Base-by-base conservation (phyloP, 148 eudicot genomes). In the Cornus suecica region DNA sequence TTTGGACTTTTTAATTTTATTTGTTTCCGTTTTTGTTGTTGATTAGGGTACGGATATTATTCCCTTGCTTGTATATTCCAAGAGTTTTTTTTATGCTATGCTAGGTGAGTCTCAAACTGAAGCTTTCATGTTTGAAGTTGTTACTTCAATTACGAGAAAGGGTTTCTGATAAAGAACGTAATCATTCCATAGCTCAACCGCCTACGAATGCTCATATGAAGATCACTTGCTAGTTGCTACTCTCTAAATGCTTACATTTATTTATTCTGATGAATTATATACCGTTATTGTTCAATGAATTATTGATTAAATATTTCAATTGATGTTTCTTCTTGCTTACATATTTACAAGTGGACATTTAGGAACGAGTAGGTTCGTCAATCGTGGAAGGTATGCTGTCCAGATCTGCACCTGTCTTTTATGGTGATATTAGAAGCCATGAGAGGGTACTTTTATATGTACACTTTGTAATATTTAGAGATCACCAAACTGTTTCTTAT, bases 391-490 rank as follows among this genome's bases (percentile, higher is more conserved):
- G 88, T 77, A 95, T 95, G 99, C 75, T 91, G 45, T 95, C 97
- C 73, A 84, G 79, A 64, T 81, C 89, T 76, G 97, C 97, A 64
- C 99, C 97, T 18, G 80, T 88, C 61, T 95, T 92, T 78, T 83
- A 92, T 80, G 97, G 99, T 73, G 97, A 92, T 83, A 91, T 95
- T 65, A 88, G 97, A 88, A 86, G 94, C 81, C 99, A 95, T 74
- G 97, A 92, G 86, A 87, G 97, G 93, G 97, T 95, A 88, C 52
- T 28, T 65, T 64, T 75, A 31, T 42, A 10, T 18, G 16, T 48
- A 32, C 34, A 14, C 1, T 56, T 66, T 78, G 25, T 22, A 14
- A 4, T 28, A 31, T 15, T 29, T 23, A 10, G 20, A 25, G 52
- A 72, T 54, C 24, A 42, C 3, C 63, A 2, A 32, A 20, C 32